Conservation (phyloP, 2,329 filamentous ascomycete species). For the Karstenula rhodostoma region DNA sequence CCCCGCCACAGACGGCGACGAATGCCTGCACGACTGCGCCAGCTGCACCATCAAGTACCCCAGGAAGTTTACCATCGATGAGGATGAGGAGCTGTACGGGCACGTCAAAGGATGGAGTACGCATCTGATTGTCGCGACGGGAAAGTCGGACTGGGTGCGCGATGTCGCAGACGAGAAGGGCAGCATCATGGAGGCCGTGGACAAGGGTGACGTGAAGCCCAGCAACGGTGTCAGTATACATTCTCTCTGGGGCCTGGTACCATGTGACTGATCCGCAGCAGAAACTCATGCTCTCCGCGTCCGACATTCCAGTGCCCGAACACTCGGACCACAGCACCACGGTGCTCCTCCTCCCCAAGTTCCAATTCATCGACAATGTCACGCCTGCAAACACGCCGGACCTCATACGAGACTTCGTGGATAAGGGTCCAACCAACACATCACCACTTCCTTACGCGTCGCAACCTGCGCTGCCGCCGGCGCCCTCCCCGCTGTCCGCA, state of each 20-base stretch:
- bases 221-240: conserved; percentile 70
- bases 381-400: conserved; percentile 76
- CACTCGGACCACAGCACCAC: conserved; percentile 72
- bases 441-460: conserved; percentile 61
- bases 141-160: conserved; percentile 92
- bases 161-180: conserved; percentile 83
- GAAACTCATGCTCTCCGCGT: conserved; percentile 90
- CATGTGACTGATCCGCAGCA: conserved; percentile 43
- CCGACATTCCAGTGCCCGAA: conserved; percentile 83
- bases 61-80: conserved; percentile 75
- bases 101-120: conserved; percentile 86
- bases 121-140: conserved; percentile 91
- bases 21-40: conserved; percentile 86
- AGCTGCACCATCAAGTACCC: conserved; percentile 83
- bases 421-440: conserved; percentile 75
- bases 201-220: conserved; percentile 63
- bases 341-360: conserved; percentile 83
- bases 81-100: conserved; percentile 82
- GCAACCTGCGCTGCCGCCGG: conserved; percentile 19
- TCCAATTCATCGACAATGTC: conserved; percentile 83
- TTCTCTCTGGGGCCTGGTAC: not conserved
- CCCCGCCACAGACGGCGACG: conserved; percentile 82
- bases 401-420: conserved; percentile 75
- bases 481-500: conserved; percentile 3
- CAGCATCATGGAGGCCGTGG: conserved; percentile 64